These are phyloP conservation scores for Eimeria necatrix DNA, from an alignment of 169 alveolate genomes.

Conservation along the genomic window DNA sequence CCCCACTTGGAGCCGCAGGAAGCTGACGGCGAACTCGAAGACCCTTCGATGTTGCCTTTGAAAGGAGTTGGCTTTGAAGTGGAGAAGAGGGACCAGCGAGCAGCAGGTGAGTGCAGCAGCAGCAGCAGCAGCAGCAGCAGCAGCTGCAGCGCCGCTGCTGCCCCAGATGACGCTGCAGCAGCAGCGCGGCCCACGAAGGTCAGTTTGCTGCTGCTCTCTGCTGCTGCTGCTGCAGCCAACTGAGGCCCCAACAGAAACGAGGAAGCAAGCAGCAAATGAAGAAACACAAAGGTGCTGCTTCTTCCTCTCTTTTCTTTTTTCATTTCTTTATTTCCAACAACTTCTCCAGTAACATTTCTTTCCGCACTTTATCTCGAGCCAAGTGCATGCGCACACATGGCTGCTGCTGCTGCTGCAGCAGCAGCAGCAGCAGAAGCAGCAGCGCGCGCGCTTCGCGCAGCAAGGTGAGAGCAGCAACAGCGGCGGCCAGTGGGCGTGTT, in stretches of 20 bases:
- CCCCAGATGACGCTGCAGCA: conserved; percentile 38
- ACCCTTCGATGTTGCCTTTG: conserved; percentile 54
- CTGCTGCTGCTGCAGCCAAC: no score
- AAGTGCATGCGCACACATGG: neutral
- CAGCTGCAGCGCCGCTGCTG: neutral
- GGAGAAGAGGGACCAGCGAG: conserved; percentile 24
- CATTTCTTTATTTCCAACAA: neutral
- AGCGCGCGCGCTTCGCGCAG: neutral
- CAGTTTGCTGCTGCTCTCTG: neutral
- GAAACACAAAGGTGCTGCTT: conserved; percentile 5
- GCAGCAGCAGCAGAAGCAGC: conserved; percentile 26
- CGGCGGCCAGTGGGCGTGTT: neutral
- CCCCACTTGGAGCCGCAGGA: conserved; percentile 62
- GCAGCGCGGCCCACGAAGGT: neutral
- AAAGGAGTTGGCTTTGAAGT: conserved; percentile 44
- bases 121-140: neutral
- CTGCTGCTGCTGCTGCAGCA: conserved; percentile 18
- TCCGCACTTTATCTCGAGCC: neutral
- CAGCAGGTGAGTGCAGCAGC: neutral
- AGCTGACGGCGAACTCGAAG: conserved; percentile 35
- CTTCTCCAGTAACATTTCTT: neutral
- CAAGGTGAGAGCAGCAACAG: conserved; percentile 23
- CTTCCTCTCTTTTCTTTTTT: no score
- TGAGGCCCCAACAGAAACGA: neutral
- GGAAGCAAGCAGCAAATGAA: neutral